Evolutionary conservation across 2,329 filamentous ascomycete genomes (phyloP), one percentile per base, ranked within the genome.

Genomic region (Xylariaceae sp.): DNA sequence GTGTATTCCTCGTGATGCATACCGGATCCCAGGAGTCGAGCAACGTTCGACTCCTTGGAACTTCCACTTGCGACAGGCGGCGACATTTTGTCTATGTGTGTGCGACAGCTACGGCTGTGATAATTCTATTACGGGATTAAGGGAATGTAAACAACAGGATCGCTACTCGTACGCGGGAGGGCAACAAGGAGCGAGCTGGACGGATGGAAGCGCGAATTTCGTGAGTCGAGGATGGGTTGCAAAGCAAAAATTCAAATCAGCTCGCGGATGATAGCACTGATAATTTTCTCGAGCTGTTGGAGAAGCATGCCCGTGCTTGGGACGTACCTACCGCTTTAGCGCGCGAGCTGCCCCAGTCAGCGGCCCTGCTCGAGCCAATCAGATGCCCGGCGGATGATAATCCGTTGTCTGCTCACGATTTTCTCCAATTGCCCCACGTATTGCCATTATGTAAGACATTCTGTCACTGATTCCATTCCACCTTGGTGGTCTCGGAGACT

Each of bases 1-100:
- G 10, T 2, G 35, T 53, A 10, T 17, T 3, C 44, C 34, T 52
- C 53, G 17, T n/a, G 13, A 13, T 47, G 66, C 74, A 44, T 75
- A 97, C 94, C 94, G 71, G 94, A 97, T 70, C 94, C 94, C 66
- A 97, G 80, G 67, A 99, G 78, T 77, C 94, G 85, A 70, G 94
- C 94, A 73, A 88, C 74, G 70, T 90, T 92, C 60, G 92, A 96
- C 82, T 99, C 94, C 78, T 84, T 91, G 82, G 96, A 76, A 57
- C 72, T 71, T 55, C 75, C 76, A 66, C 73, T 71, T 68, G 76
- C 74, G 68, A 74, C 72, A 62, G 87, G 85, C 73, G 87, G 85
- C 73, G 87, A 88, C 86, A 89, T 86, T 58, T 67, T 76, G 37
- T 67, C 76, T n/a, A 17, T 37, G 45, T 39, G 18, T 61, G 7